Percentiles rank a stretch among this genome's conserved stretches.
Evolutionary conservation across 2,329 filamentous ascomycete species (phyloP).

Genomic region (Stagonosporopsis tanaceti): DNA sequence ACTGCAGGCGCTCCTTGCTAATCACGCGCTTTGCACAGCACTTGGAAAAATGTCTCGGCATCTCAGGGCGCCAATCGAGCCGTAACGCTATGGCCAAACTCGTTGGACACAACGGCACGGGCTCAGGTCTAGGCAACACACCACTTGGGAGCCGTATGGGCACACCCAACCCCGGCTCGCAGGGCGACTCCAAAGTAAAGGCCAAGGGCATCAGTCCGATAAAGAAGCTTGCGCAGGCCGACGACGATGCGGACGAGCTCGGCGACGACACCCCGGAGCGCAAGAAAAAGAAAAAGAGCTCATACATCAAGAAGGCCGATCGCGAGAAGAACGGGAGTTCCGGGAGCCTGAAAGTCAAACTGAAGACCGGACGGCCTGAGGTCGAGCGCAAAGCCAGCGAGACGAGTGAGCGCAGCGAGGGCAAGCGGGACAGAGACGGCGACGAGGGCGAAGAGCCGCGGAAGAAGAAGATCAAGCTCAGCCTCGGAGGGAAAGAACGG

Average conservation of each 20-base stretch:
- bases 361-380: conserved; percentile 42
- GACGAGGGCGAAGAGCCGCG: conserved; percentile 44
- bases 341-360: conserved; percentile 43
- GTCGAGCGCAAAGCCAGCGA: conserved; percentile 41
- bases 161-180: conserved; percentile 50
- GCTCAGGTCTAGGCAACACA: conserved; percentile 53
- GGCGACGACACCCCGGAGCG: conserved; percentile 53
- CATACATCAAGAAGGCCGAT: conserved; percentile 52
- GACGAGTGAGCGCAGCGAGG: conserved; percentile 39
- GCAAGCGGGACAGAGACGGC: conserved; percentile 46
- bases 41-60: conserved; percentile 67
- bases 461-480: conserved; percentile 51
- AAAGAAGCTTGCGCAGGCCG: conserved; percentile 38
- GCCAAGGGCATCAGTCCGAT: conserved; percentile 45
- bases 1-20: conserved; percentile 67
- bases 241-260: conserved; percentile 41
- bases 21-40: conserved; percentile 69
- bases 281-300: conserved; percentile 59
- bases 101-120: conserved; percentile 47
- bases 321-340: conserved; percentile 38
- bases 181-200: conserved; percentile 39
- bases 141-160: conserved; percentile 54
- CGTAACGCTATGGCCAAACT: conserved; percentile 59
- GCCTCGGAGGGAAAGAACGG: conserved; percentile 28
- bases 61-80: conserved; percentile 61